Evolutionary conservation across 257 asterid species (phyloP).

Genomic region (Ligustrum vulgare): DNA sequence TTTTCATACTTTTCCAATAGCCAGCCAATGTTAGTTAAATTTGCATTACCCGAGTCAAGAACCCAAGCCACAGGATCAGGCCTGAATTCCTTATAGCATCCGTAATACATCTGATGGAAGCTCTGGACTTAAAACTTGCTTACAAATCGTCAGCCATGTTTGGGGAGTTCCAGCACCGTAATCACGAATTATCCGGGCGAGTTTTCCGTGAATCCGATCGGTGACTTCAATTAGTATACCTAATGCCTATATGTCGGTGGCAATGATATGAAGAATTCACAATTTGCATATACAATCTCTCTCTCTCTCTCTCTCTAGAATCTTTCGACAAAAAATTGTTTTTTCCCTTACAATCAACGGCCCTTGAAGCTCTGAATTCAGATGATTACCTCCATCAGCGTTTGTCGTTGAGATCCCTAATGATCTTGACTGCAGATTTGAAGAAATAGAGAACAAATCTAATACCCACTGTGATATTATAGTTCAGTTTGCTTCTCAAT

Average conservation of each 20-base stretch:
- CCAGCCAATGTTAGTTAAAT: constrained; percentile 70
- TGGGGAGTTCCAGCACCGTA: constrained; percentile 59
- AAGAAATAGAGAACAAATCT: too few species aligned
- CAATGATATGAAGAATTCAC: too few species aligned
- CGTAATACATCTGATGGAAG: constrained; percentile 86
- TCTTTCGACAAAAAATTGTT: too few species aligned
- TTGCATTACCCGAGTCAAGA: constrained; percentile 65
- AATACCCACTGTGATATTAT: too few species aligned
- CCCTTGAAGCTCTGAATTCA: too few species aligned
- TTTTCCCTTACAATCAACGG: too few species aligned
- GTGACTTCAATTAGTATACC: constrained; percentile 49
- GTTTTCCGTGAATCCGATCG: constrained; percentile 46
- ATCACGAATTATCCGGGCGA: constrained; percentile 41
- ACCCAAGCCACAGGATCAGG: constrained; percentile 91
- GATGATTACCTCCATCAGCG: too few species aligned
- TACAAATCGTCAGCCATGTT: constrained; percentile 69
- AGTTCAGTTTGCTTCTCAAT: too few species aligned
- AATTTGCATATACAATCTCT: too few species aligned
- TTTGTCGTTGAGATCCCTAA: too few species aligned
- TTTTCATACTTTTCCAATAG: constrained; percentile 71
- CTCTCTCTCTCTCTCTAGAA: too few species aligned
- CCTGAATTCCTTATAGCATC: constrained; percentile 79
- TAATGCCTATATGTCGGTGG: constrained; percentile 51
- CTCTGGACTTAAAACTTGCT: constrained; percentile 64
- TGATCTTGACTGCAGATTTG: too few species aligned